Percentiles rank a stretch among this genome's conserved stretches.
phyloP scores from a whole-genome alignment of 139 green algal species.

The Coelastrella sp. region DNA sequence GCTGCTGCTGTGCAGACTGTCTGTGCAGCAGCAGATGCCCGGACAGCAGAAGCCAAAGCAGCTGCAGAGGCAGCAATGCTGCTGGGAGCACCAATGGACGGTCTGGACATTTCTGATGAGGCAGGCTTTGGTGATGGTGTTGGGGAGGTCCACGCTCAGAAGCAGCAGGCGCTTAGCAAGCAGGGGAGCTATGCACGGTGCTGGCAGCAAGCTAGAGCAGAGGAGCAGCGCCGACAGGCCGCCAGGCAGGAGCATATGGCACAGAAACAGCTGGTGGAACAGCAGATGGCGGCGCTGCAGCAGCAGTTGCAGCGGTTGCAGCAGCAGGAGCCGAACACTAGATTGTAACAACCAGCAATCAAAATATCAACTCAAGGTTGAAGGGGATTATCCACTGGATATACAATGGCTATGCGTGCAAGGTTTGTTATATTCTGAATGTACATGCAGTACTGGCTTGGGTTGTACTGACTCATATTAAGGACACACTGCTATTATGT shows the following conservation, averaged over 20 bases:
- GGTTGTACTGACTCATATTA: too few species aligned
- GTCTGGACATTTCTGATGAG: not conserved
- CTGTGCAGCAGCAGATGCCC: slow-evolving; percentile 1
- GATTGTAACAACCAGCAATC: too few species aligned
- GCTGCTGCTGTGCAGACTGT: slow-evolving; percentile 8
- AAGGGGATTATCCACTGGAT: too few species aligned
- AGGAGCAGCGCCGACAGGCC: not conserved
- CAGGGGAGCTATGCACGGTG: not conserved
- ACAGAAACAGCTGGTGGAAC: not conserved
- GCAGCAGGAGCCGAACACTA: not conserved
- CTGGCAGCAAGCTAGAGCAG: not conserved
- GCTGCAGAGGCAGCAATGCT: slow-evolving; percentile 23
- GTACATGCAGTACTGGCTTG: too few species aligned
- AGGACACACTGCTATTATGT: too few species aligned
- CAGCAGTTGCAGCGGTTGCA: slow-evolving; percentile 24
- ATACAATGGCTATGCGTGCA: too few species aligned
- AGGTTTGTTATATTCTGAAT: too few species aligned
- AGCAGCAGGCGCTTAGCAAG: not conserved
- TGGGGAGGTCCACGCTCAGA: not conserved
- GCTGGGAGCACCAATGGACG: not conserved
- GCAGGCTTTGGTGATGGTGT: not conserved
- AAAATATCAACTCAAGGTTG: too few species aligned
- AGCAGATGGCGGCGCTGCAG: slow-evolving; percentile 16
- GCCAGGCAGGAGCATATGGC: not conserved
- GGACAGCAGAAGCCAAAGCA: slow-evolving; percentile 6